Evolutionary conservation across 2,329 filamentous ascomycete species (phyloP).

Genomic region (Ophiostoma sp.): DNA sequence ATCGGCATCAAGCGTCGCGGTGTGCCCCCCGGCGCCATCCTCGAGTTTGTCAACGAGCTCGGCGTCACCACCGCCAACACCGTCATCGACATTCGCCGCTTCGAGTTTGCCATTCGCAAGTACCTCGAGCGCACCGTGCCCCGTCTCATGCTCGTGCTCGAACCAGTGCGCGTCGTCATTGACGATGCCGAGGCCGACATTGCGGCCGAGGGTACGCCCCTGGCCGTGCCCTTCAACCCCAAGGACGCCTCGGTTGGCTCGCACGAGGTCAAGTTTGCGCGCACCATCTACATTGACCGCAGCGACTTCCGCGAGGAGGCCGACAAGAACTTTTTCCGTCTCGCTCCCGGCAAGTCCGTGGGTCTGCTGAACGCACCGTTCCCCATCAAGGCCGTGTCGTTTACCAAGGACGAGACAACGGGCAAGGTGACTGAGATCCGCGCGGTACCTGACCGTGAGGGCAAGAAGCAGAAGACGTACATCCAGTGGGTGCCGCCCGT

Average conservation of each 20-base stretch:
- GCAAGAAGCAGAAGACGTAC: constrained; percentile 69
- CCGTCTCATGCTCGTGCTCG: constrained; percentile 80
- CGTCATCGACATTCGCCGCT: constrained; percentile 73
- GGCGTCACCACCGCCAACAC: constrained; percentile 80
- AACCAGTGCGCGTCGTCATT: constrained; percentile 77
- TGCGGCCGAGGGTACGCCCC: constrained; percentile 45
- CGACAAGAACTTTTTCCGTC: constrained; percentile 69
- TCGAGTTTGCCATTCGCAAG: constrained; percentile 77
- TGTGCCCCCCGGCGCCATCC: constrained; percentile 80
- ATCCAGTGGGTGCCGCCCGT: constrained; percentile 77
- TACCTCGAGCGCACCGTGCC: constrained; percentile 87
- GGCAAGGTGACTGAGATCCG: constrained; percentile 53
- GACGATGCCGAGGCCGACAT: constrained; percentile 54
- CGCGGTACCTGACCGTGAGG: constrained; percentile 65
- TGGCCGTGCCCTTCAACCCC: constrained; percentile 72
- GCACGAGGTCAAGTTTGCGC: constrained; percentile 60
- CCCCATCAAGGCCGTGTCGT: constrained; percentile 63
- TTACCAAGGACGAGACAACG: constrained; percentile 57
- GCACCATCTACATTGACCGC: constrained; percentile 78
- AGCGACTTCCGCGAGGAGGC: constrained; percentile 71
- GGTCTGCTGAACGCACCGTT: constrained; percentile 67
- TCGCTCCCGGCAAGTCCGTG: constrained; percentile 66
- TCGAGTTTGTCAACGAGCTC: constrained; percentile 86
- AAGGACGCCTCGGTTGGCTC: constrained; percentile 67
- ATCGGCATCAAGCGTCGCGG: constrained; percentile 79